Percentiles rank a stretch among this genome's conserved stretches.
Evolutionary conservation across 441 rosid genomes (phyloP).

Genomic region (Pelargonium citronellum): DNA sequence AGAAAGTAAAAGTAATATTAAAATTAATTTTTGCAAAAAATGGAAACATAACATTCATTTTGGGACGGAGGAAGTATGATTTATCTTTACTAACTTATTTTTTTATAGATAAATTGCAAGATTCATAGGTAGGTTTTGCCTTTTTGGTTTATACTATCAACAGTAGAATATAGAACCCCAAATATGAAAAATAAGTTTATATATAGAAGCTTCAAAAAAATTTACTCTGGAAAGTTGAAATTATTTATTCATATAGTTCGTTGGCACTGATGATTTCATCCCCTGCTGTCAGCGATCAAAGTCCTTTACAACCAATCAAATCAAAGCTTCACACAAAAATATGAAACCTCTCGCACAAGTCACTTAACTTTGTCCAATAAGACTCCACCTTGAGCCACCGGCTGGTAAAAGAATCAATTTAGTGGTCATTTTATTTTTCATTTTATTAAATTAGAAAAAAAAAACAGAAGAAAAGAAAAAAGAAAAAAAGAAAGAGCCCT

Average conservation of each 20-base stretch:
- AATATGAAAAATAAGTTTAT: background rate
- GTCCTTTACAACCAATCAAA: background rate
- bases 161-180: background rate
- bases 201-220: background rate
- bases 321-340: too few relatives aligned
- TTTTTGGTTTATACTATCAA: too few relatives aligned
- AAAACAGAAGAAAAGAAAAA: background rate
- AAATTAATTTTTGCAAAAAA: too few relatives aligned
- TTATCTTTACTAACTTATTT: too few relatives aligned
- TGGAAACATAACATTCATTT: too few relatives aligned
- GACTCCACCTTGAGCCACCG: constrained; percentile 4
- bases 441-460: background rate
- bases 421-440: background rate
- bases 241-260: background rate
- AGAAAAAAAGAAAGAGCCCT: background rate
- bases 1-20: too few relatives aligned
- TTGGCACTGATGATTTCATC: background rate
- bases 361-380: background rate
- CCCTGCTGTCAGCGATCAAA: background rate
- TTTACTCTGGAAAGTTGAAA: background rate
- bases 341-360: background rate
- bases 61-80: too few relatives aligned
- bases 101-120: too few relatives aligned
- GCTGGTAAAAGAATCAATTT: background rate
- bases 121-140: too few relatives aligned